These are phyloP conservation scores for Coffea humblotiana DNA, from an alignment of 305 asterid species.

Conservation along the genomic window DNA sequence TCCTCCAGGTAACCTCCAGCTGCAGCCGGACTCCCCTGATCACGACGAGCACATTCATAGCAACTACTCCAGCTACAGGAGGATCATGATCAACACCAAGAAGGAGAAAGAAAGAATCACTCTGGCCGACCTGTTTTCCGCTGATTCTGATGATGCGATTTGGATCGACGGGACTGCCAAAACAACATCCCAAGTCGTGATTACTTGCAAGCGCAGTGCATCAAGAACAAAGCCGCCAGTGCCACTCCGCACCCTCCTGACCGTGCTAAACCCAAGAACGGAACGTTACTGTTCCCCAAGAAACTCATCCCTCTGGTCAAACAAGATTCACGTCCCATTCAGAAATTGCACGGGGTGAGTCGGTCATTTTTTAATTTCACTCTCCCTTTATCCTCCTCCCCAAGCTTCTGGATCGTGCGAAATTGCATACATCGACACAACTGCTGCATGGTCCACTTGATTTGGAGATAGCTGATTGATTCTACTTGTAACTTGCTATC, in stretches of 20 bases:
- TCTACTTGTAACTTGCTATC: neutral
- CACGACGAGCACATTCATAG: neutral
- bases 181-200: neutral
- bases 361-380: no score
- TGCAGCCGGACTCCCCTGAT: slow-evolving; percentile 3
- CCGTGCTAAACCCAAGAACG: slow-evolving; percentile 6
- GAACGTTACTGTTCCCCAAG: slow-evolving; percentile 31
- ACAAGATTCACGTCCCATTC: slow-evolving; percentile 45
- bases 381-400: neutral
- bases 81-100: slow-evolving; percentile 23
- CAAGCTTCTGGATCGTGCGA: neutral
- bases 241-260: neutral
- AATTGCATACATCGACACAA: no score
- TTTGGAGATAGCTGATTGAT: neutral
- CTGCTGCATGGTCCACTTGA: neutral
- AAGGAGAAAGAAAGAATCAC: slow-evolving; percentile 50
- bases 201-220: neutral
- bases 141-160: slow-evolving; percentile 30
- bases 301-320: slow-evolving; percentile 32
- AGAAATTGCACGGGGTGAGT: slow-evolving; percentile 52
- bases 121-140: slow-evolving; percentile 62
- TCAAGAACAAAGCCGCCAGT: slow-evolving; percentile 1
- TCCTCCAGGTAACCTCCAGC: neutral
- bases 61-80: neutral
- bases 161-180: no score